Evolutionary conservation across 1,284 basidiomycete species (phyloP).

Genomic region (Rhodotorula sp.): DNA sequence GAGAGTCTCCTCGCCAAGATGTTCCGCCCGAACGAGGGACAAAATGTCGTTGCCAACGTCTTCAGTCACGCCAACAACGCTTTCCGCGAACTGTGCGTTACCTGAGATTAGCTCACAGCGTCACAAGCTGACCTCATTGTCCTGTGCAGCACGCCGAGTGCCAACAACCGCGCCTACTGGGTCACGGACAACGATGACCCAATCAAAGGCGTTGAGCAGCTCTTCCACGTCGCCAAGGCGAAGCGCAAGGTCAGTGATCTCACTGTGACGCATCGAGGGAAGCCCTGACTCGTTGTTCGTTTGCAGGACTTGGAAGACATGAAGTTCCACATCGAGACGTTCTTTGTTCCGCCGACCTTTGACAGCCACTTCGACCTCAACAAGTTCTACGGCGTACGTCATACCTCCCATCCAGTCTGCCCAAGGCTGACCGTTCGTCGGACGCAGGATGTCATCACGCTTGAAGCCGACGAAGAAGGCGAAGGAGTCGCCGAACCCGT

Average conservation of each 20-base stretch:
- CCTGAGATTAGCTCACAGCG: neutral
- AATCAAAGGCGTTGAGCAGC: constrained; percentile 17
- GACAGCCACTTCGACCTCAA: constrained; percentile 69
- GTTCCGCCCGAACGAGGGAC: constrained; percentile 55
- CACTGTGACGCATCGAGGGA: too few species aligned
- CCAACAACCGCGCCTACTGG: constrained; percentile 84
- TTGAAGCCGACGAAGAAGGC: constrained; percentile 29
- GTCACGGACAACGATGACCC: constrained; percentile 87
- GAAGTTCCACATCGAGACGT: constrained; percentile 81
- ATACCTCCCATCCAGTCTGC: neutral
- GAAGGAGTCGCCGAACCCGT: constrained; percentile 5
- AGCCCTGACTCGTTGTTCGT: neutral
- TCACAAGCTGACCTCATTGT: neutral
- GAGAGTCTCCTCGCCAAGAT: constrained; percentile 41
- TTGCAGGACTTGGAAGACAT: constrained; percentile 74
- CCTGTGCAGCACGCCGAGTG: constrained; percentile 61
- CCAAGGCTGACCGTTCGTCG: neutral
- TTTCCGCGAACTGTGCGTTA: constrained; percentile 72
- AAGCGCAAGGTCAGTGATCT: constrained; percentile 7
- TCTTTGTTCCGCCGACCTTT: constrained; percentile 69
- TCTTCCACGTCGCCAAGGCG: constrained; percentile 12
- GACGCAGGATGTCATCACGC: constrained; percentile 31
- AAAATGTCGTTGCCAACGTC: constrained; percentile 56
- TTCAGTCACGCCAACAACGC: constrained; percentile 84
- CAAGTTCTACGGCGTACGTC: constrained; percentile 77